phyloP scores from a whole-genome alignment of 1,284 basidiomycete species.

The Microbotryum lychnidis-dioicae region DNA sequence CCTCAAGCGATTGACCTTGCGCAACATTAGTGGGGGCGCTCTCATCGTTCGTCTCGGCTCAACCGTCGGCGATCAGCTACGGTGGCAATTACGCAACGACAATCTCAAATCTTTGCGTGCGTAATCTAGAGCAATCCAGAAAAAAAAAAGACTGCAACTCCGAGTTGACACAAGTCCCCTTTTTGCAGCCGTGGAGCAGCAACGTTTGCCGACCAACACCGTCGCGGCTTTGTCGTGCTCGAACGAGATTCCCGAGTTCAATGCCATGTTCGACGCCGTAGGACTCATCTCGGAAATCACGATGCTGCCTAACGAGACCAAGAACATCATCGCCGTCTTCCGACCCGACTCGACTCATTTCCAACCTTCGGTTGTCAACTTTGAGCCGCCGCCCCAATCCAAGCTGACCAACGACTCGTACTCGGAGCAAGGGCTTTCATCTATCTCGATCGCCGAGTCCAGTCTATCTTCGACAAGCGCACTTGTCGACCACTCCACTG shows the following conservation, averaged over 20 bases:
- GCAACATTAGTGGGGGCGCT: background rate
- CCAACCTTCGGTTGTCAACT: background rate
- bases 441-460: slow-evolving; percentile 9
- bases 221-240: background rate
- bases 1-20: background rate
- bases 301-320: background rate
- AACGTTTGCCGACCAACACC: slow-evolving; percentile 11
- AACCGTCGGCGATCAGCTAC: slow-evolving; percentile 10
- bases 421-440: slow-evolving; percentile 11
- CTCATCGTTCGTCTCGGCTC: slow-evolving; percentile 9
- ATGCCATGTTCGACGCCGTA: slow-evolving; percentile 11
- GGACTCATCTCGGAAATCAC: slow-evolving; percentile 10
- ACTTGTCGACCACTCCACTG: background rate
- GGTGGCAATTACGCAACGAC: slow-evolving; percentile 12
- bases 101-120: background rate
- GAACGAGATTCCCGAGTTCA: slow-evolving; percentile 1
- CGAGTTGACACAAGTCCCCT: background rate
- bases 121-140: background rate
- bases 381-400: background rate
- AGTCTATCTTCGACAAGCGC: slow-evolving; percentile 1
- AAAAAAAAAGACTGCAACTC: background rate
- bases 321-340: slow-evolving; percentile 6
- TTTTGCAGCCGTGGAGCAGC: slow-evolving; percentile 2
- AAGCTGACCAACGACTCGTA: background rate
- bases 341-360: slow-evolving; percentile 7